Evolutionary conservation across 2,329 filamentous ascomycete species (phyloP).

Genomic region (Epichloe uncinata): DNA sequence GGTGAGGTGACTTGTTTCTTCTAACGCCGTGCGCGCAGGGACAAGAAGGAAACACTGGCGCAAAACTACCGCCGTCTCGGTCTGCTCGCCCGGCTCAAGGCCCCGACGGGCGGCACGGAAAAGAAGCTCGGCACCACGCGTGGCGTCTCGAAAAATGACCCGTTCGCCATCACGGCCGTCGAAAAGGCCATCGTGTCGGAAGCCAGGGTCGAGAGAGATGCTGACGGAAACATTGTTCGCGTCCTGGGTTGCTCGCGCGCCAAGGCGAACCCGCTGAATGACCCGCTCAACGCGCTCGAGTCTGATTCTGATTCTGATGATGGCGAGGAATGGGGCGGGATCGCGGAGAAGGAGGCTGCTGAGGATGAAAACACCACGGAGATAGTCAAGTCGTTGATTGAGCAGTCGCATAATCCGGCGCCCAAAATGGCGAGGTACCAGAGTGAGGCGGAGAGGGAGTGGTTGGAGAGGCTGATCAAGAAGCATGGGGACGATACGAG

Average conservation of each 20-base stretch:
- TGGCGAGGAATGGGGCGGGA: conserved; percentile 32
- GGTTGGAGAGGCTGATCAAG: conserved; percentile 56
- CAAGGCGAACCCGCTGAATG: conserved; percentile 58
- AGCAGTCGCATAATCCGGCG: conserved; percentile 47
- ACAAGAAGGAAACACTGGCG: conserved; percentile 74
- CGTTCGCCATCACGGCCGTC: conserved; percentile 21
- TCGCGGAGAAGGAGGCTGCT: conserved; percentile 24
- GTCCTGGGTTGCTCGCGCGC: conserved; percentile 27
- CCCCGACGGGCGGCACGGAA: conserved; percentile 32
- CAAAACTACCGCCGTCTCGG: conserved; percentile 90
- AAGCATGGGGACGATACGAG: conserved; percentile 63
- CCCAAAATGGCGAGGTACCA: conserved; percentile 54
- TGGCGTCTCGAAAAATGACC: conserved; percentile 13
- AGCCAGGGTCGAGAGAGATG: conserved; percentile 67
- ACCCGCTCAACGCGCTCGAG: conserved; percentile 39
- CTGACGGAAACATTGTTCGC: conserved; percentile 42
- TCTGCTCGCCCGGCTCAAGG: conserved; percentile 63
- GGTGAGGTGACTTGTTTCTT: too few species aligned
- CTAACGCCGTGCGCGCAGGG: conserved; percentile 39
- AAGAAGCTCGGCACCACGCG: conserved; percentile 15
- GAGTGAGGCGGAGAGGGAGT: conserved; percentile 65
- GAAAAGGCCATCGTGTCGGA: conserved; percentile 39
- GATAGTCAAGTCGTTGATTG: conserved; percentile 58
- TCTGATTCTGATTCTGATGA: conserved; percentile 30
- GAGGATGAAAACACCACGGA: conserved; percentile 33